Evolutionary conservation across 1,139 yeast species (phyloP), one percentile per base, ranked within the genome.

Genomic region (Yamadazyma sp.): DNA sequence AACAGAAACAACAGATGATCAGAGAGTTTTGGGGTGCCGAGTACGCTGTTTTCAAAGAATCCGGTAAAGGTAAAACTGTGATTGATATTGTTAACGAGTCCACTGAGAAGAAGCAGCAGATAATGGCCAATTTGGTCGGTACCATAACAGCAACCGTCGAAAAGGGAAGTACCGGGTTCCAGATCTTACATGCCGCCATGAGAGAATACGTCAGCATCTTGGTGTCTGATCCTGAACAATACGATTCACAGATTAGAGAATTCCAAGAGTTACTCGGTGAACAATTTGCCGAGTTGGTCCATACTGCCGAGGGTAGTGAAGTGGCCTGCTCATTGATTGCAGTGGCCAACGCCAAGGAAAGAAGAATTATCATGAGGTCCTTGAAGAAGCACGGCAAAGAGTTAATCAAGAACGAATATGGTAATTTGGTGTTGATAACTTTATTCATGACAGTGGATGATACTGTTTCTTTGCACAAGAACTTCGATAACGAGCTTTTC

Each of bases 1-100:
- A 83, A 46, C 98, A 92, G 65, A 87, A 80, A 62, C 79, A 80
- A 40, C 96, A 88, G 64, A 89, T 92, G 83, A 79, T 92, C 49
- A 81, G 95, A 61, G 98, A 92, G 63, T 92, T 92, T 59, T 92
- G 95, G 87, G 98, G 98, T 40, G 79, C 96, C n/a, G 95, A 88
- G 64, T 91, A 84, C 58, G 96, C 97, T 22, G 82, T 88, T 12
- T 91, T 92, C 69, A 85, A 80, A 62, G 92, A 87, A 37, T 73
- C 82, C 14, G 91, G 87, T 38, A 73, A 77, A 48, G 78, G 75
- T 15, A 75, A 80, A 58, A 67, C 79, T 8, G 77, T 92, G 39
- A 70, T 76, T 47, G 91, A 87, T 37, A 79, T 87, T 33, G 72
- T 84, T 40, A 71, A 66, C 6, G 88, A 81, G 51, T 76, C 81